Percentiles rank a stretch among this genome's conserved stretches.
phyloP scores from a whole-genome alignment of 306 rosid species.

The Pyrus communis region DNA sequence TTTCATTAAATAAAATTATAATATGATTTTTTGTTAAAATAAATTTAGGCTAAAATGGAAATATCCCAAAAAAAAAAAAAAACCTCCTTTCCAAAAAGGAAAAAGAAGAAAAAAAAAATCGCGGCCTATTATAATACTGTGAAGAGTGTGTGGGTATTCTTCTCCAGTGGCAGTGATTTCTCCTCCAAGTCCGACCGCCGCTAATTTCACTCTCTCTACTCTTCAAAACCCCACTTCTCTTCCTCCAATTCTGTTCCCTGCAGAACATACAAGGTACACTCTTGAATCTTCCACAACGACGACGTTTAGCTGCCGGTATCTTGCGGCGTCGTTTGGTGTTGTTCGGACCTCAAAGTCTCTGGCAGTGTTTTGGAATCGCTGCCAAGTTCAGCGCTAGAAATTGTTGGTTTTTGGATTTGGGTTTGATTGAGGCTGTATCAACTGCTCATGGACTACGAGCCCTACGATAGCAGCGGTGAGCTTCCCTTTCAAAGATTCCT shows the following conservation, averaged over 20 bases:
- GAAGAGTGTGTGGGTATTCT: no score
- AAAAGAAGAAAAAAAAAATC: no score
- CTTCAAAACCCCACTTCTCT: background rate
- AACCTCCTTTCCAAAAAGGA: no score
- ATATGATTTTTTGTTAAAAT: no score
- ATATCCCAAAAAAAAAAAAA: no score
- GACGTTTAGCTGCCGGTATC: background rate
- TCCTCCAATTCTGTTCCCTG: background rate
- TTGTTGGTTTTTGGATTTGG: background rate
- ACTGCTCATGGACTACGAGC: constrained; percentile 94
- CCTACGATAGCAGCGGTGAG: constrained; percentile 93
- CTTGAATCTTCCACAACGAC: background rate
- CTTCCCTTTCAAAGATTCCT: constrained; percentile 11
- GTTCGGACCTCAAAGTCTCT: background rate
- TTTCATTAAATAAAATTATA: no score
- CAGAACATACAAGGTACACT: background rate
- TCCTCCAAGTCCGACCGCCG: background rate
- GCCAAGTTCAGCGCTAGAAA: background rate
- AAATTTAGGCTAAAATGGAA: no score
- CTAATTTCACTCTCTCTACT: background rate
- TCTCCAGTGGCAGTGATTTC: background rate
- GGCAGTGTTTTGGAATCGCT: background rate
- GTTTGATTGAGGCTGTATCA: constrained; percentile 10
- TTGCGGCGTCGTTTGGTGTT: background rate
- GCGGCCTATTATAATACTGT: no score